Base-by-base conservation (phyloP, 257 asterid genomes). In the Salvia hispanica region DNA sequence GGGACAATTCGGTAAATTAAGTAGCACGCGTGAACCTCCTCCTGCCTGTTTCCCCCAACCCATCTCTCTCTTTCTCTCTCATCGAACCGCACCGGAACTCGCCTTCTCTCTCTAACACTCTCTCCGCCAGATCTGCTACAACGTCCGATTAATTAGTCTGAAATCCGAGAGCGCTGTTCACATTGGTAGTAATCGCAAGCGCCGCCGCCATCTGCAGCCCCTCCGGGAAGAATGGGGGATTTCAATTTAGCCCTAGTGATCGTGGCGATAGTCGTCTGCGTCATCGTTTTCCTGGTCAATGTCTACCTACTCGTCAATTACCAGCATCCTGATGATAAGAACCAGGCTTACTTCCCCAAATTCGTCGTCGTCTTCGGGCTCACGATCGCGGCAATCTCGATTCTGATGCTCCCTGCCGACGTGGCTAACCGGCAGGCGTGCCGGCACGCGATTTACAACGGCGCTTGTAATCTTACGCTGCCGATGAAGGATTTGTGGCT, bases 401-500 rank as follows among this genome's bases (percentile, higher is more conserved):
- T 94, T 53, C 80, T 91, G 33, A 94, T 94, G 99, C 86, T 94
- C 4, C 99, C 99, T 6, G 99, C 98, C 0, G 99, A 94, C 59
- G 98, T 94, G 7, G 99, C 99, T 0, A 94, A 94, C 31, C 85
- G 96, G 75, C 96, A 91, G 79, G 99, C 99, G 15, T 94, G 99
- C 71, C 88, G 91, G 40, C 90, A 91, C 74, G 89, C 99, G 65
- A 82, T 94, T 75, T 94, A 94, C 12, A 94, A 91, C 51, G 99
- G 99, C 60, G 95, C 98, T 15, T 94, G 99, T 74, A 88, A 75
- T 56, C 90, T 91, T 18, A 94, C 99, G 71, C 93, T 91, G 11
- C 99, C 99, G 31, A 94, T 94, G 98, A 94, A 87, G 86, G 88
- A 88, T 40, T 78, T 94, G 67, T 94, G 99, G 99, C 96, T 94